phyloP scores from a whole-genome alignment of 768 basidiomycete genomes.

The Trametes coccinea region DNA sequence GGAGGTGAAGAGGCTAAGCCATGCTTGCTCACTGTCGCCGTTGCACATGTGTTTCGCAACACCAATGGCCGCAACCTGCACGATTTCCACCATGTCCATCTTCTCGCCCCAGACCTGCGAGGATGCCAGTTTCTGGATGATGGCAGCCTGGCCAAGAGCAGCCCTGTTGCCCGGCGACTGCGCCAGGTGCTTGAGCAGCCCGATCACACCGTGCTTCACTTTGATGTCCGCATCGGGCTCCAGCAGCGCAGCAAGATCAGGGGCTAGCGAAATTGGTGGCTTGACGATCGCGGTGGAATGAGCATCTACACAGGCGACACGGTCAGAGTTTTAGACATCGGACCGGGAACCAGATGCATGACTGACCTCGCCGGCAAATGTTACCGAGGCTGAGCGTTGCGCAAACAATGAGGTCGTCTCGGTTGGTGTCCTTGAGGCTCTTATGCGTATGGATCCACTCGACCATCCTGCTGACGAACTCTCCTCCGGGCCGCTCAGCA shows the following conservation, averaged over 20 bases:
- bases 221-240: constrained; percentile 70
- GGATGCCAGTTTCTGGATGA: constrained; percentile 60
- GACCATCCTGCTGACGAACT: constrained; percentile 72
- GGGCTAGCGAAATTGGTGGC: constrained; percentile 57
- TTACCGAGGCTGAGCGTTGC: constrained; percentile 84
- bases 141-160: constrained; percentile 57
- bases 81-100: constrained; percentile 80
- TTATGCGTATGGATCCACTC: constrained; percentile 67
- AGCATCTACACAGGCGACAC: constrained; percentile 43
- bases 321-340: constrained; percentile 13
- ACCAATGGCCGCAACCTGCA: constrained; percentile 87
- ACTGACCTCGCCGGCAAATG: constrained; percentile 70
- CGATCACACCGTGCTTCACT: constrained; percentile 86
- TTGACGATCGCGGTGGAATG: constrained; percentile 55
- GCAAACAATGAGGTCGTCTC: constrained; percentile 83
- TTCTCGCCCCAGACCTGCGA: constrained; percentile 72
- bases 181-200: constrained; percentile 84
- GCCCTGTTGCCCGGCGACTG: constrained; percentile 59
- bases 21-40: constrained; percentile 59
- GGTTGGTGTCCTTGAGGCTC: constrained; percentile 38
- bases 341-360: constrained; percentile 1
- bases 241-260: constrained; percentile 62
- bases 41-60: constrained; percentile 87
- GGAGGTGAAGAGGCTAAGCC: constrained; percentile 5
- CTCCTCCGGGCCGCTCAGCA: constrained; percentile 58